These are phyloP conservation scores for Aquilaria sinensis DNA, from an alignment of 345 rosid species.

Conservation along the genomic window DNA sequence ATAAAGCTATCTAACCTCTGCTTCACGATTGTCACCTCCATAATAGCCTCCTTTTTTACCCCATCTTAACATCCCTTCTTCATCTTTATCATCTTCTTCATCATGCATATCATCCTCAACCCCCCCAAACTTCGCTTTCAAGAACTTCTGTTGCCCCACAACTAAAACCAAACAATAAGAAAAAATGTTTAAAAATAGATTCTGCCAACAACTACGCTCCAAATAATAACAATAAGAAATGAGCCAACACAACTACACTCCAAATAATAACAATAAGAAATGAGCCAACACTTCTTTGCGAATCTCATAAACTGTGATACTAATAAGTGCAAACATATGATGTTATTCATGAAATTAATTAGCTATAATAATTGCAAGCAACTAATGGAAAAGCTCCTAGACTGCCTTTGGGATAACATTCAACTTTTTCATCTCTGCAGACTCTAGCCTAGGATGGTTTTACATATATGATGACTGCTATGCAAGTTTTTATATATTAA, in stretches of 20 bases:
- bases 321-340: too few relatives aligned
- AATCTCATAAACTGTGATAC: background rate
- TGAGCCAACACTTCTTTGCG: background rate
- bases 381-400: background rate
- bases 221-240: background rate
- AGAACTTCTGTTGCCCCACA: slow-evolving; percentile 52
- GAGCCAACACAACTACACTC: background rate
- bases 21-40: slow-evolving; percentile 49
- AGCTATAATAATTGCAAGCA: background rate
- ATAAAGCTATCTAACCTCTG: slow-evolving; percentile 35
- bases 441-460: too few relatives aligned
- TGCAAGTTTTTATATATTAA: too few relatives aligned
- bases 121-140: slow-evolving; percentile 55
- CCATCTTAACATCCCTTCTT: slow-evolving; percentile 43
- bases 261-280: background rate
- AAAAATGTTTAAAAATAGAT: slow-evolving; percentile 1
- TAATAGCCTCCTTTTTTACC: slow-evolving; percentile 32
- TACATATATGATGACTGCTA: too few relatives aligned
- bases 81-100: slow-evolving; percentile 47
- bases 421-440: too few relatives aligned
- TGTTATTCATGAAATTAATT: background rate
- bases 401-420: background rate
- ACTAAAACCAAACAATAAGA: slow-evolving; percentile 32
- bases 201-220: background rate
- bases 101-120: slow-evolving; percentile 66